A percentile compares a stretch with the other conserved stretches of the same genome.
phyloP scores from a whole-genome alignment of 306 rosid genomes.

The Morella rubra region DNA sequence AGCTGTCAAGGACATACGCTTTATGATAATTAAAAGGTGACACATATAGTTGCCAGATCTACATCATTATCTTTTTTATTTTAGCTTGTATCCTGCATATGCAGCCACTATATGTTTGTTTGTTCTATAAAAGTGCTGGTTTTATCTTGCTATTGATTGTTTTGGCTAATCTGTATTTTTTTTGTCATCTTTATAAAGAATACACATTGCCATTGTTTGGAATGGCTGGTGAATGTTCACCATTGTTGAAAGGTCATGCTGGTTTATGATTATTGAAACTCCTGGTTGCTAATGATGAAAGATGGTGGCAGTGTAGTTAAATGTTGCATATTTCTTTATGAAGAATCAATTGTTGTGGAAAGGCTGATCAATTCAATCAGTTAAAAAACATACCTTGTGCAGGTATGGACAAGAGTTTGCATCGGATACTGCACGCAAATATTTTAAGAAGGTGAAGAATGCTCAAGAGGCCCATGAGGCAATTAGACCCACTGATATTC shows the following conservation, averaged over 20 bases:
- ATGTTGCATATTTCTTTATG: background rate
- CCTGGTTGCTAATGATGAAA: background rate
- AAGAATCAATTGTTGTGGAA: background rate
- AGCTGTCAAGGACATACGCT: slow-evolving; percentile 71
- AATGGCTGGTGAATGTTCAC: background rate
- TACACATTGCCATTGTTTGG: background rate
- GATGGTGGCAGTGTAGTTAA: background rate
- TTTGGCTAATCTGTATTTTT: background rate
- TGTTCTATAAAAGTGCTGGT: background rate
- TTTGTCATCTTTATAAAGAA: background rate
- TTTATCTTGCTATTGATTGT: background rate
- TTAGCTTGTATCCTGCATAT: slow-evolving; percentile 6
- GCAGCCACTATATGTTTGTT: background rate
- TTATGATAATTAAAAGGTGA: slow-evolving; percentile 74
- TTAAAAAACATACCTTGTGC: slow-evolving; percentile 35
- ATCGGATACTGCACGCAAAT: slow-evolving; percentile 57
- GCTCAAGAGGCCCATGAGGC: slow-evolving; percentile 99
- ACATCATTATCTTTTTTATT: slow-evolving; percentile 8
- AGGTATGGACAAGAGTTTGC: slow-evolving; percentile 83
- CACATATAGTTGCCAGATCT: slow-evolving; percentile 11
- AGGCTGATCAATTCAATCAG: slow-evolving; percentile 1
- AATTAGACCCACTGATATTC: slow-evolving; percentile 89
- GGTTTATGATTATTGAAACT: background rate
- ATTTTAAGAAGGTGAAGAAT: slow-evolving; percentile 92
- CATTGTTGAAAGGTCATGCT: background rate